A percentile compares a stretch with the other conserved stretches of the same genome.
These are phyloP conservation scores for Solanum virginianum DNA, from an alignment of 257 asterid genomes.

Conservation along the genomic window DNA sequence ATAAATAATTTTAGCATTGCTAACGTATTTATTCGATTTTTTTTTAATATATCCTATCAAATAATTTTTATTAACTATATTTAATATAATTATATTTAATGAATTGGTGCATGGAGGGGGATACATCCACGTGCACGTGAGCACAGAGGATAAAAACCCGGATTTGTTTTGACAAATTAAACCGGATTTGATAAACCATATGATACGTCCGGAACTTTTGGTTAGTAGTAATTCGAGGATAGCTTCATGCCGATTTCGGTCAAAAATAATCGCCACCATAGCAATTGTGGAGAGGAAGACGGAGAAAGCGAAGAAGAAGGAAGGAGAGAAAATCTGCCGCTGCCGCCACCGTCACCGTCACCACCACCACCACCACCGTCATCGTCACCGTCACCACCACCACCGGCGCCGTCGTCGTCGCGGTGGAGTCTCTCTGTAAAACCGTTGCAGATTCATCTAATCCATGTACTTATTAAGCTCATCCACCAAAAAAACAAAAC, in stretches of 20 bases:
- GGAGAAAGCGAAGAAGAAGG: background rate
- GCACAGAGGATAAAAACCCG: constrained; percentile 15
- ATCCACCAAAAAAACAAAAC: background rate
- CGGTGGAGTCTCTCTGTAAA: background rate
- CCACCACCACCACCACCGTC: too few species aligned
- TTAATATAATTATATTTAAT: too few species aligned
- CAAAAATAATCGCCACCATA: constrained; percentile 3
- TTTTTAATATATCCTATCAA: too few species aligned
- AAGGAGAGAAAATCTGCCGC: background rate
- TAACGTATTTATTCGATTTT: too few species aligned
- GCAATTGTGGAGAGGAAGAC: background rate
- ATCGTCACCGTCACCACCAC: too few species aligned
- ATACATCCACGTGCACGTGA: background rate
- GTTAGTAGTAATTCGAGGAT: constrained; percentile 1
- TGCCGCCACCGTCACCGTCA: background rate
- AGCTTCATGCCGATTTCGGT: constrained; percentile 3
- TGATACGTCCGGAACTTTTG: constrained; percentile 21
- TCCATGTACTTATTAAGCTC: background rate
- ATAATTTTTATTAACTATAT: too few species aligned
- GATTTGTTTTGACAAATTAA: constrained; percentile 3
- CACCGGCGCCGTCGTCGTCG: background rate
- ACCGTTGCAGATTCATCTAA: background rate
- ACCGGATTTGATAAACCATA: constrained; percentile 17
- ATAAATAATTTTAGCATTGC: too few species aligned
- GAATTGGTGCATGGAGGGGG: background rate